Base-by-base conservation (phyloP, 768 basidiomycete species). In the Auricularia sp. region DNA sequence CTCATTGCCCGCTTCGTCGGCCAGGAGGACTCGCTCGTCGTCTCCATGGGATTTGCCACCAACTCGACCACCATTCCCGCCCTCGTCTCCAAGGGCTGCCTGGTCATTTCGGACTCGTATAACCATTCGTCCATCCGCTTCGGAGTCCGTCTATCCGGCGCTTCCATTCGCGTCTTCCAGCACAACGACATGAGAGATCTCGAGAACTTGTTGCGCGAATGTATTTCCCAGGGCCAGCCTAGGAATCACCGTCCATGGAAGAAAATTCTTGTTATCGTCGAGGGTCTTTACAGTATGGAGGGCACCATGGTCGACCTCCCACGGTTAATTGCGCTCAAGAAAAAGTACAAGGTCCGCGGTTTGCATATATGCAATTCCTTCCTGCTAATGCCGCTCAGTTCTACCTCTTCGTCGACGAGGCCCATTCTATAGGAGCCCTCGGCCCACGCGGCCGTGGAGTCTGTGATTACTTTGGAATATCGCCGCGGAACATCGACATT, bases 171-270 rank as follows among this genome's bases (percentile, higher is more conserved):
- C 61, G 89, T 87, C 83, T 99, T 92, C 87, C 96, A 95, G 81
- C 97, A 99, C 74, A 98, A 99, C 72, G 86, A 98, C 74, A 91
- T 98, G 89, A 75, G 79, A 47, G 85, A 80, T 61, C 77, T 99
- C 64, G 96, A 98, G 75, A 73, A 77, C 5, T 72, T 98, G 13
- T 77, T 99, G 71, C 81, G 87, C 54, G 97, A 99, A 75, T 87
- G 86, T 33, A 95, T 99, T 77, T 92, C 90, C 70, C 97, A 99
- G 75, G 97, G 97, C 16, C 96, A 98, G 73, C 94, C 96, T 3
- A 89, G 94, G 78, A 97, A 94, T 0, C 97, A 98, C 71, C 78
- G 97, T n/a, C 96, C 96, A 13, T 98, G 97, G 97, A 97, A 96
- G 80, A 98, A 96, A 80, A 98, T 99, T 67, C 75, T 99, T 45